Conservation (phyloP, 2,329 filamentous ascomycete species). For the Diaporthe citriasiana region DNA sequence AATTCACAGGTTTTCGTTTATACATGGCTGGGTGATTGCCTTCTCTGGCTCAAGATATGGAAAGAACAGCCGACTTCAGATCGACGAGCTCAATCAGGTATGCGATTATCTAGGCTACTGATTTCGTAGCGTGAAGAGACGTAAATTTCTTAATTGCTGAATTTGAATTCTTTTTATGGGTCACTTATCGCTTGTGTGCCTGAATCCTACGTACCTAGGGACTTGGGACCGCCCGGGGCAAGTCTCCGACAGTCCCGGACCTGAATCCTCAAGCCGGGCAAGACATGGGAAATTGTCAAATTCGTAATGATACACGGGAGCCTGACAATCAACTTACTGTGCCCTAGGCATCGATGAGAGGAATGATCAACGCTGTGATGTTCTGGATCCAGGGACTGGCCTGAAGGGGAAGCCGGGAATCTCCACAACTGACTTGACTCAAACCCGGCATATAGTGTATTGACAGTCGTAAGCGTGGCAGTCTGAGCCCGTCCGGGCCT, state of each 20-base stretch:
- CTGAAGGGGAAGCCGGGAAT: slow-evolving; percentile 23
- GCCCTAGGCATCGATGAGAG: slow-evolving; percentile 7
- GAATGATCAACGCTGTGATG: neutral
- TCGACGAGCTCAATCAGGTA: neutral
- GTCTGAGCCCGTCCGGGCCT: slow-evolving; percentile 12
- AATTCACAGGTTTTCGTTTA: too few species aligned
- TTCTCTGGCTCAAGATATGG: neutral
- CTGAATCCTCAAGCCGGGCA: neutral
- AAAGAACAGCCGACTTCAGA: neutral
- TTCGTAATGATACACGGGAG: neutral
- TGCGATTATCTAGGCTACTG: neutral
- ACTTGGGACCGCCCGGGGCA: neutral
- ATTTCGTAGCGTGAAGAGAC: too few species aligned
- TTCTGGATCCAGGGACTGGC: slow-evolving; percentile 8
- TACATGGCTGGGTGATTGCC: neutral
- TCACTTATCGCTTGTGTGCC: neutral
- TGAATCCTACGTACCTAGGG: neutral
- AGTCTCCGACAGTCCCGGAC: neutral
- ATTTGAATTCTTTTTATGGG: neutral
- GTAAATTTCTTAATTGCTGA: neutral
- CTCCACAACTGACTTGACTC: slow-evolving; percentile 29
- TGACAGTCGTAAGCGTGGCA: slow-evolving; percentile 5
- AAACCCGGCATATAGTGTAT: slow-evolving; percentile 23
- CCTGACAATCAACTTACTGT: slow-evolving; percentile 2
- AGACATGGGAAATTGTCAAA: slow-evolving; percentile 23